Evolutionary conservation across 176 grass and related monocot species (phyloP), one percentile per base, ranked within the genome.

Genomic region (Carex parvula): DNA sequence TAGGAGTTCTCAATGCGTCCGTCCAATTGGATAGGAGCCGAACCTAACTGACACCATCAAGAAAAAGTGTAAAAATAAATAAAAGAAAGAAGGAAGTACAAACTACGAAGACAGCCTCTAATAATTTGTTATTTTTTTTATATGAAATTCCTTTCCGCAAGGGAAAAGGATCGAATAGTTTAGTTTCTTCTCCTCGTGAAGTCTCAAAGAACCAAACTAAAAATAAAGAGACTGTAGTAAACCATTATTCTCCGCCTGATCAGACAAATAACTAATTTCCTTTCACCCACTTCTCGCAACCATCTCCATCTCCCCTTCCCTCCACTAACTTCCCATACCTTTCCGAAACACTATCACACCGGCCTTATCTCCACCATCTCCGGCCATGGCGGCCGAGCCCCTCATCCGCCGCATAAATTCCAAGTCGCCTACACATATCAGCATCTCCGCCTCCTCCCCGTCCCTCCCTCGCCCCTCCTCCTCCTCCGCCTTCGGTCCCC

Each of bases 321-420:
- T 26, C n/a, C n/a, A 2, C 21, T 74, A 2, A 6, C 11, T 64
- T 15, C 22, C 42, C 15, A 14, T 48, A 42, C 24, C 16, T 46
- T 44, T 61, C 55, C n/a, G 2, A 60, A 53, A 62, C 33, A 62
- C 32, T 46, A 41, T 46, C 26, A 60, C 15, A 41, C 24, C 41
- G 3, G n/a, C 1, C 1, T 53, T 16, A 56, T 30, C 73, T 78
- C 14, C 15, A 78, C 32, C 52, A 80, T 64, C 58, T 42, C 61
- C 22, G 57, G 70, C 84, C 60, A 88, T 89, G 87, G 87, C 92
- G 80, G 84, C 66, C 32, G 86, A n/a, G n/a, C n/a, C n/a, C n/a
- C n/a, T n/a, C n/a, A n/a, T n/a, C n/a, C n/a, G n/a, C n/a, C n/a
- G n/a, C n/a, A n/a, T n/a, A n/a, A n/a, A n/a, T n/a, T n/a, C n/a